Base-by-base conservation (phyloP, 2,329 filamentous ascomycete genomes). In the Verticillium tricorpus region DNA sequence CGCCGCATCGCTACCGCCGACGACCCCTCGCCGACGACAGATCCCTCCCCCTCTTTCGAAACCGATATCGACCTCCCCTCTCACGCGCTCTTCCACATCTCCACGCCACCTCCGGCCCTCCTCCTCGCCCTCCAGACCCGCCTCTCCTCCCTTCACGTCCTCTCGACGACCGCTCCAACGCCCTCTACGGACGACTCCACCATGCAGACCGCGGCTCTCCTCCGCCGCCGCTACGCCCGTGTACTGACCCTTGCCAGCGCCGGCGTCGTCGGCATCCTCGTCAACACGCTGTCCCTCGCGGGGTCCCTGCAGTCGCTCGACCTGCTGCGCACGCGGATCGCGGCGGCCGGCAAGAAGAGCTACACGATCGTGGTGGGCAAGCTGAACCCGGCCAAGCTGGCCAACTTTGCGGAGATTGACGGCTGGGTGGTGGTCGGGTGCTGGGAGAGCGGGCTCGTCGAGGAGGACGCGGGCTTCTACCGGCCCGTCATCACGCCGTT, bases 281-380 rank as follows among this genome's bases (percentile, higher is more conserved):
- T 99, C 75, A 98, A 98, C 76, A 99, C 95, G 0, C 86, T 99
- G 5, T 94, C 90, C 25, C 92, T 98, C 6, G 88, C 89, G 63
- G 96, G 97, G 73, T 98, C 97, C 78, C 83, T 97, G 65, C 80
- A 86, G 15, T 93, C 93, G 0, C 87, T 98, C 50, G 83, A 89
- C 15, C 83, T 89, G 60, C 83, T 97, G 35, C 88, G 90, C 63
- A 74, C 79, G 8, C 85, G 88, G 64, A 96, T 99, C 67, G 83
- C 86, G 0, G 83, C 81, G 0, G 91, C 92, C 0, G 93, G 93
- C 12, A 98, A 98, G 79, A 99, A 98, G 78, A 90, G 87, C 73
- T 99, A 99, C 74, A 92, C 94, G 1, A 92, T 99, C 57, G 95
- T 99, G 2, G 95, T 99, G 0, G 95, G 95, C 63, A 98, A 98